A percentile compares a stretch with the other conserved stretches of the same genome.
phyloP scores from a whole-genome alignment of 2,329 filamentous ascomycete genomes.

The Neonectria coccinea region DNA sequence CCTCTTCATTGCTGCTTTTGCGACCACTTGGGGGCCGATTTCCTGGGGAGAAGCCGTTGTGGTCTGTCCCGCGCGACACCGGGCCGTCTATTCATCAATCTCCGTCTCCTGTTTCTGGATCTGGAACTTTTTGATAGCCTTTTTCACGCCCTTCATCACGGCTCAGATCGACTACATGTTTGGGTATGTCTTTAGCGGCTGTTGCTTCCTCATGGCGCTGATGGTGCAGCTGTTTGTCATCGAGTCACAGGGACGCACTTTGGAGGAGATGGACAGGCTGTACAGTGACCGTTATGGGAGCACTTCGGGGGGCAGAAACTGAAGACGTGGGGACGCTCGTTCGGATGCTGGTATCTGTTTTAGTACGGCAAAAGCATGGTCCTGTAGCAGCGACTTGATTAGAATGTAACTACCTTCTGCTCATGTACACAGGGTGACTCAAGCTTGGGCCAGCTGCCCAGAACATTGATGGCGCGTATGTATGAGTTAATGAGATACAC shows the following conservation, averaged over 20 bases:
- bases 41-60: neutral
- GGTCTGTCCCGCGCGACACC: neutral
- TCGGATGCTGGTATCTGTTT: neutral
- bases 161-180: neutral
- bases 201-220: neutral
- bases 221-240: neutral
- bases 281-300: neutral
- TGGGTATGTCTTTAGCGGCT: neutral
- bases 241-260: neutral
- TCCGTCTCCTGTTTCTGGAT: neutral
- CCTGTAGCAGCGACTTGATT: neutral
- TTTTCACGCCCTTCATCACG: neutral
- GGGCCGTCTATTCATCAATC: neutral
- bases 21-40: neutral
- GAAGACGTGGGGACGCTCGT: neutral
- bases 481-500: no score
- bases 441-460: no score
- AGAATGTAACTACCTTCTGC: neutral
- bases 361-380: neutral
- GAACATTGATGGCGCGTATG: no score
- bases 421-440: no score
- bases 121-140: neutral
- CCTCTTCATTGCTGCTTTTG: neutral
- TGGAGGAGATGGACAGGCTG: neutral
- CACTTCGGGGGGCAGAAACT: neutral